Percentiles rank a stretch among this genome's conserved stretches.
Conservation (phyloP, 2,329 filamentous ascomycete species). For the Ophiostoma piceae region DNA sequence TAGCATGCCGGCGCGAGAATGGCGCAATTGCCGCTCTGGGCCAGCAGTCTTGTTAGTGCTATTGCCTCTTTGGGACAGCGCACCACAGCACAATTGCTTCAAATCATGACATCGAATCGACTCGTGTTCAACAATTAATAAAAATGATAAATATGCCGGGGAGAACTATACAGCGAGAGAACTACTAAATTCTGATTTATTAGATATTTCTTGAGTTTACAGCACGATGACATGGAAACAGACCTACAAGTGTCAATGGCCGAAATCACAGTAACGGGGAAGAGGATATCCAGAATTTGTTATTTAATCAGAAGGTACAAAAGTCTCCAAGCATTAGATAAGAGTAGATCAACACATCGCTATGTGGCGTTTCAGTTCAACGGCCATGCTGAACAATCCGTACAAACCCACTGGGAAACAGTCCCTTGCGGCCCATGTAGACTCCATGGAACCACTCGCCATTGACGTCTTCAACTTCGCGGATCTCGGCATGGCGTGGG, state of each 20-base stretch:
- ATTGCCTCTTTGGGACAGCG: neutral
- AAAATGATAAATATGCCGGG: too few relatives aligned
- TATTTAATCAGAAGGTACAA: neutral
- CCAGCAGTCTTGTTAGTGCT: neutral
- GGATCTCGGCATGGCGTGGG: conserved; percentile 74
- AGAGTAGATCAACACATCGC: neutral
- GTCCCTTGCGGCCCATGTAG: conserved; percentile 72
- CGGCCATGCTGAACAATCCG: neutral
- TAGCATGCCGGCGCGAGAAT: conserved; percentile 21
- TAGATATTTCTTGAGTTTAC: too few relatives aligned
- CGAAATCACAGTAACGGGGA: neutral
- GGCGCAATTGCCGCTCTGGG: conserved; percentile 23
- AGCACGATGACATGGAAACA: too few relatives aligned
- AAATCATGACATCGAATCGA: too few relatives aligned
- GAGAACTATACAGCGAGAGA: too few relatives aligned
- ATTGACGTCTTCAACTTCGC: conserved; percentile 80
- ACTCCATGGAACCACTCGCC: conserved; percentile 85
- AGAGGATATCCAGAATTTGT: neutral
- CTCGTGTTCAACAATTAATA: too few relatives aligned
- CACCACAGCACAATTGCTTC: too few relatives aligned
- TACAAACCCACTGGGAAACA: conserved; percentile 79
- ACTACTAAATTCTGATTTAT: too few relatives aligned
- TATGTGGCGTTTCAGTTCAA: neutral
- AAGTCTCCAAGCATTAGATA: neutral
- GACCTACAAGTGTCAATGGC: neutral